Evolutionary conservation across 1,139 yeast genomes (phyloP).

Genomic region (Nakaseomyces nivariensis): DNA sequence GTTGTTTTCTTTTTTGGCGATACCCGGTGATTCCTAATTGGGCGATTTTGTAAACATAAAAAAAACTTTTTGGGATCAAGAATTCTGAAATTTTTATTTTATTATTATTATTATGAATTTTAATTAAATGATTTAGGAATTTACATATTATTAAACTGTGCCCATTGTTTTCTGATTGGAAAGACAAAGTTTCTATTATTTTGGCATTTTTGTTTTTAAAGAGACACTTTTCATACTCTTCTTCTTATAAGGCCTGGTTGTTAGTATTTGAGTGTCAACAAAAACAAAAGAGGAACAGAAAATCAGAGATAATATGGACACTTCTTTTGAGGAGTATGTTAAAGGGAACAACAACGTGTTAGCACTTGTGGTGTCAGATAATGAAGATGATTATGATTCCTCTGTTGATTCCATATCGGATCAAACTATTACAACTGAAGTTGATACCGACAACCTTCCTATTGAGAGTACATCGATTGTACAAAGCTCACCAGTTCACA

Average conservation of each 20-base stretch:
- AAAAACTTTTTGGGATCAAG: not conserved
- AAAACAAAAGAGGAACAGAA: no score
- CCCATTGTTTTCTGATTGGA: not conserved
- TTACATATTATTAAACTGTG: no score
- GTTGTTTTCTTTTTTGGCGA: not conserved
- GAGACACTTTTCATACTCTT: no score
- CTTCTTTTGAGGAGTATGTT: conserved; percentile 7
- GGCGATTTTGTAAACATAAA: conserved; percentile 6
- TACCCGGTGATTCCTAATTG: conserved; percentile 2
- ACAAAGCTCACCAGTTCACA: not conserved
- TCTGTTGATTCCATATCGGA: conserved; percentile 4
- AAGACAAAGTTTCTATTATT: no score
- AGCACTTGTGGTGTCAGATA: conserved; percentile 27
- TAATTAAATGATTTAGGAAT: no score
- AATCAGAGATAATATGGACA: conserved; percentile 4
- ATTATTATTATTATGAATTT: not conserved
- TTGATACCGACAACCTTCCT: not conserved
- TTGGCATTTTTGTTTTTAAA: no score
- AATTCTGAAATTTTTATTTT: not conserved
- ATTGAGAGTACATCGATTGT: not conserved
- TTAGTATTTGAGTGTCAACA: no score
- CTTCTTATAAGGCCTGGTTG: no score
- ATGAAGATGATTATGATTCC: conserved; percentile 23
- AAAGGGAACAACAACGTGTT: conserved; percentile 1
- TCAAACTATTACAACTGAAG: conserved; percentile 10